Evolutionary conservation across 306 rosid genomes (phyloP).

Genomic region (Prunus fruticosa): DNA sequence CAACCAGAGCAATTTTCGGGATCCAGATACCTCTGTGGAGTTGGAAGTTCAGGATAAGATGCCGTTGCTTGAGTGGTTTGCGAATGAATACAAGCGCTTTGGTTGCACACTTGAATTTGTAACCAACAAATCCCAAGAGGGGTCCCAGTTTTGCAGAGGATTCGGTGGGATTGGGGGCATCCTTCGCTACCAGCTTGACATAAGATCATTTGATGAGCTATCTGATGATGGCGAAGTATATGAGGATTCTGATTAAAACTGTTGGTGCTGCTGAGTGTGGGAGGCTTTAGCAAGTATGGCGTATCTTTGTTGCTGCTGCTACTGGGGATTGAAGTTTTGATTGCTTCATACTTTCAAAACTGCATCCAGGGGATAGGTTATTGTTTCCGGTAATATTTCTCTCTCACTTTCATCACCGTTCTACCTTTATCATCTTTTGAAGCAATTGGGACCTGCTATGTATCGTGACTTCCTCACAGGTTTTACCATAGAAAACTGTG

Average conservation of each 20-base stretch:
- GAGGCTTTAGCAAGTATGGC: no score
- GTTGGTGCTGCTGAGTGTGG: no score
- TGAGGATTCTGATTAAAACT: conserved; percentile 45
- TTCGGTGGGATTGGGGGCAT: conserved; percentile 91
- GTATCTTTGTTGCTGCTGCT: no score
- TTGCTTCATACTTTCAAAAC: no score
- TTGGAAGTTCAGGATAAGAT: conserved; percentile 79
- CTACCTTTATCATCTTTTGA: no score
- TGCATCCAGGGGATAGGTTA: no score
- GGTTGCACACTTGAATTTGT: conserved; percentile 86
- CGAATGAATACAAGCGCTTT: conserved; percentile 66
- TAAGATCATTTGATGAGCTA: conserved; percentile 69
- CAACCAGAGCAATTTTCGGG: conserved; percentile 62
- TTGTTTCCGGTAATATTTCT: no score
- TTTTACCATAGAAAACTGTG: no score
- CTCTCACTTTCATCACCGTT: no score
- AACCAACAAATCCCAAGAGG: conserved; percentile 89
- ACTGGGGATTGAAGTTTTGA: no score
- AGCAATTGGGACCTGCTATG: no score
- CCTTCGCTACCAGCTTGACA: conserved; percentile 90
- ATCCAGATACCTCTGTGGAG: conserved; percentile 37
- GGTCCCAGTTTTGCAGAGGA: conserved; percentile 89
- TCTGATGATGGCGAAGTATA: conserved; percentile 66
- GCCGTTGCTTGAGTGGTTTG: conserved; percentile 89
- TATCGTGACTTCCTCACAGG: no score